These are phyloP conservation scores for Paecilomyces dactylethromorphus DNA, from an alignment of 2,329 filamentous ascomycete species.

Conservation along the genomic window DNA sequence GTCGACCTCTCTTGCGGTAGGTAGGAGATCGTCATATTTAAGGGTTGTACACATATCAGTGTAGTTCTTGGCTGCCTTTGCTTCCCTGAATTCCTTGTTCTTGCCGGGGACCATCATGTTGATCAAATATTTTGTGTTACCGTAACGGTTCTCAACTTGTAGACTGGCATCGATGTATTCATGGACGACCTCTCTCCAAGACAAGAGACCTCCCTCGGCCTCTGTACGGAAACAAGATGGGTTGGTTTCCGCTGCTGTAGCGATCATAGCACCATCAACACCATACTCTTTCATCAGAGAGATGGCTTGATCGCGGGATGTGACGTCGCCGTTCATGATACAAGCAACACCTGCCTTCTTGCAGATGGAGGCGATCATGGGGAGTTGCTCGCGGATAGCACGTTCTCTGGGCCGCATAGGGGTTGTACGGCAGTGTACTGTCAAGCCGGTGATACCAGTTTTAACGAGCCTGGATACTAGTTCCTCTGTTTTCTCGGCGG, in stretches of 20 bases:
- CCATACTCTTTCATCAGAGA: slow-evolving; percentile 68
- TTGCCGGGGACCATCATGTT: slow-evolving; percentile 82
- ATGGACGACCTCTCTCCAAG: slow-evolving; percentile 71
- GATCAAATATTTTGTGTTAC: slow-evolving; percentile 90
- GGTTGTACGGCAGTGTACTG: slow-evolving; percentile 91
- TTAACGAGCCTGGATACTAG: slow-evolving; percentile 72
- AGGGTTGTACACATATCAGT: slow-evolving; percentile 60
- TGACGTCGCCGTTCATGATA: slow-evolving; percentile 92
- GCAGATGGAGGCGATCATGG: slow-evolving; percentile 76
- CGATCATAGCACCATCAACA: slow-evolving; percentile 97
- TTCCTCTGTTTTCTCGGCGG: slow-evolving; percentile 64
- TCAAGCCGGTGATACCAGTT: slow-evolving; percentile 88
- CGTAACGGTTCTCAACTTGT: slow-evolving; percentile 75
- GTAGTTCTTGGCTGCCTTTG: slow-evolving; percentile 66
- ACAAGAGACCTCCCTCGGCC: slow-evolving; percentile 61
- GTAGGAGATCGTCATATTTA: slow-evolving; percentile 56
- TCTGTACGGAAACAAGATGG: slow-evolving; percentile 73
- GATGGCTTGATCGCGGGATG: slow-evolving; percentile 63
- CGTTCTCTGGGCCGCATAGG: slow-evolving; percentile 88
- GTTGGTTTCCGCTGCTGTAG: slow-evolving; percentile 85
- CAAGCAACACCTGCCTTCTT: slow-evolving; percentile 81
- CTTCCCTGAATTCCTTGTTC: slow-evolving; percentile 52
- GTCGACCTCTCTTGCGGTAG: slow-evolving; percentile 61
- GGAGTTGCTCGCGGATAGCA: slow-evolving; percentile 77
- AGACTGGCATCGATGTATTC: slow-evolving; percentile 68